These are phyloP conservation scores for Amoebophrya sp. DNA, from an alignment of 169 alveolate species.

Conservation along the genomic window DNA sequence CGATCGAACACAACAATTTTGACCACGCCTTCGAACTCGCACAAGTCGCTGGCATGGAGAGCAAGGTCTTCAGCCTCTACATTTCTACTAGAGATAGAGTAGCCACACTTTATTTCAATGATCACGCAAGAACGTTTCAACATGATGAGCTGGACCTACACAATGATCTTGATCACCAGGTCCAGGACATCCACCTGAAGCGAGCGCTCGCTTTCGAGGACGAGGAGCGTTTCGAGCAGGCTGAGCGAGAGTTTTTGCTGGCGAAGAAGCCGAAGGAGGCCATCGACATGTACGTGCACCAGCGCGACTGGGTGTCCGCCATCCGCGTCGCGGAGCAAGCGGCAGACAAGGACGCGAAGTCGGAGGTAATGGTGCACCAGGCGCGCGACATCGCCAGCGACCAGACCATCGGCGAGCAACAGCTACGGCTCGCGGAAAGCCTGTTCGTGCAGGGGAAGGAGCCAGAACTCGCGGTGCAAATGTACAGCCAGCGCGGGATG, in stretches of 20 bases:
- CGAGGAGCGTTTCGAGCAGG: conserved; percentile 66
- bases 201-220: conserved; percentile 71
- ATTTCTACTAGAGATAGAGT: too few relatives aligned
- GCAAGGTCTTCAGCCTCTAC: conserved; percentile 62
- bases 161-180: too few relatives aligned
- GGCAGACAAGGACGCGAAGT: conserved; percentile 52
- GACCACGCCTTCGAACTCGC: conserved; percentile 75
- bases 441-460: conserved; percentile 63
- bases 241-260: conserved; percentile 72
- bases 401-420: not conserved
- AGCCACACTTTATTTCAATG: too few relatives aligned
- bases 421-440: conserved; percentile 49
- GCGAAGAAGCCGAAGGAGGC: conserved; percentile 78
- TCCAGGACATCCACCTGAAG: conserved; percentile 43
- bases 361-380: conserved; percentile 48
- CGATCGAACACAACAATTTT: conserved; percentile 66
- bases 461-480: conserved; percentile 61
- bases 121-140: too few relatives aligned
- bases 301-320: conserved; percentile 71
- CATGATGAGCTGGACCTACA: too few relatives aligned
- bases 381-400: conserved; percentile 58
- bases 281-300: conserved; percentile 74
- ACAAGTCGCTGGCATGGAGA: too few relatives aligned
- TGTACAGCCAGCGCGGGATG: conserved; percentile 51
- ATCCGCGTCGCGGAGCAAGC: conserved; percentile 59